Conservation (phyloP, 1,284 basidiomycete genomes). For the Tranzscheliella williamsii region DNA sequence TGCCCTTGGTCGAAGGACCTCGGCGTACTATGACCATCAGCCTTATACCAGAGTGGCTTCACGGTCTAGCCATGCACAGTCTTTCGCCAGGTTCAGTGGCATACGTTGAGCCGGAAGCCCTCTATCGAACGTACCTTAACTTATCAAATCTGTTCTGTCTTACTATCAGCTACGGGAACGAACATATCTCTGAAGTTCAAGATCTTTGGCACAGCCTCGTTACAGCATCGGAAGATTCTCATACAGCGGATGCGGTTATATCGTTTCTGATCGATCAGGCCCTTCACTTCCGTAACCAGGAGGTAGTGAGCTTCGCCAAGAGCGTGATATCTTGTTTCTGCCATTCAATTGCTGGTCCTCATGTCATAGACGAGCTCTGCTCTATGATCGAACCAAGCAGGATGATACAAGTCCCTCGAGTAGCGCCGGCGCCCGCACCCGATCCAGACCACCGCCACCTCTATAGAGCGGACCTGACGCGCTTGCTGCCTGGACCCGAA, state of each 20-base stretch:
- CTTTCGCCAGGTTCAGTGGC: slow-evolving; percentile 1
- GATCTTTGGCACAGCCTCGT: slow-evolving; percentile 78
- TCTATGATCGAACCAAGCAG: slow-evolving; percentile 79
- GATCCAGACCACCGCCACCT: slow-evolving; percentile 59
- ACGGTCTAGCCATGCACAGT: slow-evolving; percentile 37
- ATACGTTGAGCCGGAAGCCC: not conserved
- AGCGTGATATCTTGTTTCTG: slow-evolving; percentile 83
- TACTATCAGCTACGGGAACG: slow-evolving; percentile 76
- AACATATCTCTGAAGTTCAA: slow-evolving; percentile 80
- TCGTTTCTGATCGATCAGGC: slow-evolving; percentile 86
- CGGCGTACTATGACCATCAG: slow-evolving; percentile 44
- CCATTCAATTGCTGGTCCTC: slow-evolving; percentile 73
- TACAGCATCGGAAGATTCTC: slow-evolving; percentile 62
- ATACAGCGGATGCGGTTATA: slow-evolving; percentile 77
- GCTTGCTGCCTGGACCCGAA: slow-evolving; percentile 30
- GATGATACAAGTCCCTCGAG: slow-evolving; percentile 73
- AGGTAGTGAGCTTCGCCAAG: slow-evolving; percentile 78
- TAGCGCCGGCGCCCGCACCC: slow-evolving; percentile 63
- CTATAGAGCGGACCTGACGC: slow-evolving; percentile 36
- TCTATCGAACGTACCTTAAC: slow-evolving; percentile 57
- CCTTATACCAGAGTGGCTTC: slow-evolving; percentile 49
- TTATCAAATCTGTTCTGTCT: slow-evolving; percentile 83
- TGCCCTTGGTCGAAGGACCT: slow-evolving; percentile 67
- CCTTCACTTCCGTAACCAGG: slow-evolving; percentile 76
- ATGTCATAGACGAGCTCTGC: slow-evolving; percentile 81